Conservation (phyloP, 2,329 filamentous ascomycete species). For the Leptographium lundbergii region DNA sequence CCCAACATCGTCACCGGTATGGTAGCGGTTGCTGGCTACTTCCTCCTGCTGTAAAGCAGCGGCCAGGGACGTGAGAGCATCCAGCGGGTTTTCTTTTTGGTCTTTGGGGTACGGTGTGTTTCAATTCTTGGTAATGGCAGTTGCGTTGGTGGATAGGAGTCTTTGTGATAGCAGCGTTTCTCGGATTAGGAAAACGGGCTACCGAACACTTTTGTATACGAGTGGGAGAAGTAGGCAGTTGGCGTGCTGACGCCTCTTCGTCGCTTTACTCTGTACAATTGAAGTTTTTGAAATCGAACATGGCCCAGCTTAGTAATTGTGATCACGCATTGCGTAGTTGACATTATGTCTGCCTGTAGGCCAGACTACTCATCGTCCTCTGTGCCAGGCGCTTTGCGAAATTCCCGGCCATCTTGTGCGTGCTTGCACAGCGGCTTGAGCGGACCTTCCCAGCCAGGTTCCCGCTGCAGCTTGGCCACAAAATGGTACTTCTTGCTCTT, state of each 20-base stretch:
- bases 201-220: not conserved
- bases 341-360: not conserved
- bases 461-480: constrained; percentile 61
- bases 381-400: constrained; percentile 40
- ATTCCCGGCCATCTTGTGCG: constrained; percentile 47
- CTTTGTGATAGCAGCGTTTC: not conserved
- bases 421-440: constrained; percentile 54
- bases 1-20: constrained; percentile 30
- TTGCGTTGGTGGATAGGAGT: not conserved
- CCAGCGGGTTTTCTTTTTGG: not conserved
- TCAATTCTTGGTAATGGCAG: not conserved
- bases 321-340: not conserved
- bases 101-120: not conserved
- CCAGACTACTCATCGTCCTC: not conserved
- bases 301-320: not conserved
- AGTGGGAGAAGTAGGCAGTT: not conserved
- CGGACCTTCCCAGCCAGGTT: constrained; percentile 46
- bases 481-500: constrained; percentile 69
- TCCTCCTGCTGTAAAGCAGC: constrained; percentile 26
- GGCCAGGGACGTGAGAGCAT: not conserved
- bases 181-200: not conserved
- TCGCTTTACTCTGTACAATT: not conserved
- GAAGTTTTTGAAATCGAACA: not conserved
- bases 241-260: not conserved
- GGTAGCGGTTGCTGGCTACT: constrained; percentile 26